A percentile compares a stretch with the other conserved stretches of the same genome.
Conservation (phyloP, 1,139 yeast genomes). For the Blastobotrys petasosporus region DNA sequence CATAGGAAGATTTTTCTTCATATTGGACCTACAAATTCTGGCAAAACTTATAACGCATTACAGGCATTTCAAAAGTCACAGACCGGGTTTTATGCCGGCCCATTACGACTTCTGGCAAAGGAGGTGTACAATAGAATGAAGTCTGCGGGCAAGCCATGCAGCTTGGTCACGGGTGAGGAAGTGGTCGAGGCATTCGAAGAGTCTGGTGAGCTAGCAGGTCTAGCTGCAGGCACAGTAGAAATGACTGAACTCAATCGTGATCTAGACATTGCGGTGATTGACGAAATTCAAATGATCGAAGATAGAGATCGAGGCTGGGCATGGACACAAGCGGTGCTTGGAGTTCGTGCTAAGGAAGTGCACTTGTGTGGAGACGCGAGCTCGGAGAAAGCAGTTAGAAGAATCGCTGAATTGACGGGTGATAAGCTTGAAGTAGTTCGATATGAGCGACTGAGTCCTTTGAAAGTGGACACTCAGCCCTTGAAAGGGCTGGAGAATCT, state of each 20-base stretch:
- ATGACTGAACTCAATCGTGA: slow-evolving; percentile 68
- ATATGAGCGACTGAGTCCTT: slow-evolving; percentile 70
- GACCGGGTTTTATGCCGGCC: slow-evolving; percentile 94
- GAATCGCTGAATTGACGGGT: slow-evolving; percentile 63
- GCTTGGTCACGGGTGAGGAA: slow-evolving; percentile 91
- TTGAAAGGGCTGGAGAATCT: slow-evolving; percentile 33
- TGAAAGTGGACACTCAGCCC: slow-evolving; percentile 48
- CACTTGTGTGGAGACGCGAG: slow-evolving; percentile 93
- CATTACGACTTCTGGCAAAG: slow-evolving; percentile 80
- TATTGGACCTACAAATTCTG: slow-evolving; percentile 96
- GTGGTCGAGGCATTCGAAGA: slow-evolving; percentile 64
- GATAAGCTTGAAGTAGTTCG: slow-evolving; percentile 64
- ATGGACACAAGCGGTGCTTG: slow-evolving; percentile 89
- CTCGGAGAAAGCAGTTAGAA: slow-evolving; percentile 58
- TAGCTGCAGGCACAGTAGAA: slow-evolving; percentile 88
- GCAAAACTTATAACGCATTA: slow-evolving; percentile 86
- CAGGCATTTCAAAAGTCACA: slow-evolving; percentile 58
- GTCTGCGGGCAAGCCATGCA: slow-evolving; percentile 60
- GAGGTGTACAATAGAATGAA: slow-evolving; percentile 84
- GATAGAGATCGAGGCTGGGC: slow-evolving; percentile 83
- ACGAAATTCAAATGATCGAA: slow-evolving; percentile 93
- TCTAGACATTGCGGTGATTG: slow-evolving; percentile 85
- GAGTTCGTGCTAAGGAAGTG: slow-evolving; percentile 77
- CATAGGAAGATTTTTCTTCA: slow-evolving; percentile 78
- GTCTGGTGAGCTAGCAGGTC: slow-evolving; percentile 58